Base-by-base conservation (phyloP, 1,284 basidiomycete genomes). In the Cryptococcus sp. region DNA sequence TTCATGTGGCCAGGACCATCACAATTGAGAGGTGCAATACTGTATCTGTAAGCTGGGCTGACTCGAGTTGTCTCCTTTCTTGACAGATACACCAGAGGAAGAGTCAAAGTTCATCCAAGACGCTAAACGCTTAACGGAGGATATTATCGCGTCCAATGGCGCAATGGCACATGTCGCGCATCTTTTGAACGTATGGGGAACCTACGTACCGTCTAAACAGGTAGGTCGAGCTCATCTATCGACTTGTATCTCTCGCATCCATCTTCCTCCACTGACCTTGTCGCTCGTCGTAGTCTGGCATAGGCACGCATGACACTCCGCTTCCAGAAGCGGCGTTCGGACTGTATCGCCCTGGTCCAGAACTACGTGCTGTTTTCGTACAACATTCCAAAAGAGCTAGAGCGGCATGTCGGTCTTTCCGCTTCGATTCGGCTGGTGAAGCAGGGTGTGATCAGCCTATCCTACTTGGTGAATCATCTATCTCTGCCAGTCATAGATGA, bases 101-200 rank as follows among this genome's bases (percentile, higher is more conserved):
- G 79, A 82, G 45, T 78, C 74, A 10, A 88, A 87, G 65, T 92
- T 92, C 67, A 63, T 90, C 43, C 72, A 79, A 23, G 90, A 92
- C 67, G 88, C 88, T 0, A 74, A 76, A 55, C 80, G 83, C 29
- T 83, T 92, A 5, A 87, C 87, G 0, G 75, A 81, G 45, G 88
- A 89, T 66, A 83, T 92, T 39, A 85, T 89, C 1, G 65, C 61
- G 3, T 76, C 81, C 16, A 87, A 88, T 66, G 87, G 89, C 62
- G 88, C 89, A 0, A 90, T 91, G 75, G 82, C 85, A 55, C 86
- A 87, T 0, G 89, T 92, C 23, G 82, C 83, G 59, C 87, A 88
- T 16, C 77, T 92, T 38, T 75, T 92, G 57, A 92, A 92, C 68
- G 87, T 92, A 63, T 92, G 87, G 87, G 89, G 85, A 0, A 87